Evolutionary conservation across 2,329 filamentous ascomycete genomes (phyloP).

Genomic region (Gaeumannomyces tritici): DNA sequence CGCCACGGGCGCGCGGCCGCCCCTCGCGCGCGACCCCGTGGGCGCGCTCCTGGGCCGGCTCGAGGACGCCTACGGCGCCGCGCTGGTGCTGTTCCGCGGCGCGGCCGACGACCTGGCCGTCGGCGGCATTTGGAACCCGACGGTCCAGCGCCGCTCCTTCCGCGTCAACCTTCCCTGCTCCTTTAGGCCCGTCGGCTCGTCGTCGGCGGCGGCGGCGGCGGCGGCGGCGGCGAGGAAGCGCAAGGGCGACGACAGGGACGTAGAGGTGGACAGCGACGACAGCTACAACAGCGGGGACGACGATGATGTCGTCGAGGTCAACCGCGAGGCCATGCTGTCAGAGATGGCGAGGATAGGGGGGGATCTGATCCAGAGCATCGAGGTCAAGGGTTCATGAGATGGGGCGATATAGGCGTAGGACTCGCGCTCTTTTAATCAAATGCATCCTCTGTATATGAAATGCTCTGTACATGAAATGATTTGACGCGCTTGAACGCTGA

Average conservation of each 20-base stretch:
- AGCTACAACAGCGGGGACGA: slow-evolving; percentile 15
- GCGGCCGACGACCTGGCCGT: slow-evolving; percentile 41
- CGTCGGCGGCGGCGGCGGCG: slow-evolving; percentile 8
- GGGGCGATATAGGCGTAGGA: neutral
- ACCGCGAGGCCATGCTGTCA: slow-evolving; percentile 56
- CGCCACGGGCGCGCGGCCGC: slow-evolving; percentile 30
- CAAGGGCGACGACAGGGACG: slow-evolving; percentile 1
- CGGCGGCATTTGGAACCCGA: slow-evolving; percentile 49
- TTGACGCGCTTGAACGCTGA: too few species aligned
- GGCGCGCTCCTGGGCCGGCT: slow-evolving; percentile 59
- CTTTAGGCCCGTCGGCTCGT: slow-evolving; percentile 38
- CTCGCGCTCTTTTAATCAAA: neutral
- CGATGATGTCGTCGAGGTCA: slow-evolving; percentile 47
- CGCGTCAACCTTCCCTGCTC: slow-evolving; percentile 63
- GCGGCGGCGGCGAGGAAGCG: slow-evolving; percentile 8
- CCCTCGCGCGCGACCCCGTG: slow-evolving; percentile 51
- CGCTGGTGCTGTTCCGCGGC: slow-evolving; percentile 73
- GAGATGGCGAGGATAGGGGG: slow-evolving; percentile 65
- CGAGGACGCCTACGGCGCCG: slow-evolving; percentile 53
- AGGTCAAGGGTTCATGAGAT: slow-evolving; percentile 28
- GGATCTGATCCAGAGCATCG: slow-evolving; percentile 58
- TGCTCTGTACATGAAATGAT: too few species aligned
- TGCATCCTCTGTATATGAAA: too few species aligned
- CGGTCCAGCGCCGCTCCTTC: slow-evolving; percentile 48
- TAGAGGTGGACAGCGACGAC: neutral